A percentile compares a stretch with the other conserved stretches of the same genome.
These are phyloP conservation scores for Sphaerulina vaccinii DNA, from an alignment of 2,329 filamentous ascomycete genomes.

Conservation along the genomic window DNA sequence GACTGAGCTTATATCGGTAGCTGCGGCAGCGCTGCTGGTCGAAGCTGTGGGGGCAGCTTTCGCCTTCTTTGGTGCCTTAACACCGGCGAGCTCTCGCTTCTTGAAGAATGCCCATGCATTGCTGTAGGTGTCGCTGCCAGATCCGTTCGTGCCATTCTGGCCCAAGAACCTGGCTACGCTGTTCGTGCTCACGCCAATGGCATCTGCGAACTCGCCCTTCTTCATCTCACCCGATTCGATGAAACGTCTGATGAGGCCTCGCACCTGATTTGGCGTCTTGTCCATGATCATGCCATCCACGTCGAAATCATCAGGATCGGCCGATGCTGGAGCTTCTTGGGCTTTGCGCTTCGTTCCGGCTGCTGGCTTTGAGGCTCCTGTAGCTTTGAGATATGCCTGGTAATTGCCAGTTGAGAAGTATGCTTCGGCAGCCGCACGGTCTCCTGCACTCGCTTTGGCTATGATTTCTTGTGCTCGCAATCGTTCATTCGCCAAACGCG, in stretches of 20 bases:
- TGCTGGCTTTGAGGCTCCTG: background rate
- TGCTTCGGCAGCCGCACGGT: slow-evolving; percentile 1
- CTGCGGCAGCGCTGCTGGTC: slow-evolving; percentile 27
- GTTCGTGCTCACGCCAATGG: slow-evolving; percentile 38
- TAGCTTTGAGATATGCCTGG: background rate
- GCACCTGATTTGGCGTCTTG: slow-evolving; percentile 36
- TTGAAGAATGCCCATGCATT: slow-evolving; percentile 47
- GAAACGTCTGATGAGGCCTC: slow-evolving; percentile 44
- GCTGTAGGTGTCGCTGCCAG: slow-evolving; percentile 36
- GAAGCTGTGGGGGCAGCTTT: slow-evolving; percentile 28
- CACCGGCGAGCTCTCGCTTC: slow-evolving; percentile 50
- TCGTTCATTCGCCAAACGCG: background rate
- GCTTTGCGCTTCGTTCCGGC: slow-evolving; percentile 19
- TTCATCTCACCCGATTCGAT: slow-evolving; percentile 48
- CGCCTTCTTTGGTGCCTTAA: slow-evolving; percentile 40
- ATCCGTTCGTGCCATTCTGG: slow-evolving; percentile 44
- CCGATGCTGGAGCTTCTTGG: background rate
- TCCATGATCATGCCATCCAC: slow-evolving; percentile 22
- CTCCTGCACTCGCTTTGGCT: background rate
- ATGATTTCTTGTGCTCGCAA: background rate
- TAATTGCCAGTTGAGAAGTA: slow-evolving; percentile 9
- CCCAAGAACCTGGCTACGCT: slow-evolving; percentile 49
- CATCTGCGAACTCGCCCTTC: slow-evolving; percentile 44
- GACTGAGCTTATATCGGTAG: slow-evolving; percentile 44
- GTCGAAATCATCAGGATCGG: slow-evolving; percentile 20